phyloP scores from a whole-genome alignment of 2,329 filamentous ascomycete genomes.

The Drechslera avenae region DNA sequence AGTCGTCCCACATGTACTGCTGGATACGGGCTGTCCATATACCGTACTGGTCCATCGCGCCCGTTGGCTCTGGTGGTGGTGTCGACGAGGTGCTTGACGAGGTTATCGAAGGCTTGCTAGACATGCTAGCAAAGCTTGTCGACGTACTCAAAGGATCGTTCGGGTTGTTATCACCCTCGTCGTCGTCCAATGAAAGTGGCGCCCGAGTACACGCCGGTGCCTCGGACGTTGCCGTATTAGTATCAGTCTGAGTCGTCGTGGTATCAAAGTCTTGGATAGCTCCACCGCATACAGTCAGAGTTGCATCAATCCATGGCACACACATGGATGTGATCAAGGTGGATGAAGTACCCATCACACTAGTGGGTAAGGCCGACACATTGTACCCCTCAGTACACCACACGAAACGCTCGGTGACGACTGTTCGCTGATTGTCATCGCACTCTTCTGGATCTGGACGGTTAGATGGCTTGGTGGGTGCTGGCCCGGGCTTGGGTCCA shows the following conservation, averaged over 20 bases:
- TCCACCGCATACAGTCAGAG: conserved; percentile 23
- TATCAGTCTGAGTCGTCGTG: conserved; percentile 12
- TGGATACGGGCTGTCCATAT: conserved; percentile 19
- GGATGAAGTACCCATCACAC: conserved; percentile 9
- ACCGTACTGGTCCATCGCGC: conserved; percentile 12
- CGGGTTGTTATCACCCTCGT: conserved; percentile 33
- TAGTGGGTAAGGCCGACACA: conserved; percentile 15
- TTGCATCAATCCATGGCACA: conserved; percentile 17
- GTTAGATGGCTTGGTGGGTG: conserved; percentile 13
- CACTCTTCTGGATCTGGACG: conserved; percentile 20
- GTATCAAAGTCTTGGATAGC: conserved; percentile 15
- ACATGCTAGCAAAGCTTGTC: no score
- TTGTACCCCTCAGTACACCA: conserved; percentile 23
- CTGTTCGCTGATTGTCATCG: conserved; percentile 26
- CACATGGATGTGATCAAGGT: conserved; percentile 26
- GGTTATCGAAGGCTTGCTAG: no score
- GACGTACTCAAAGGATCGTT: neutral
- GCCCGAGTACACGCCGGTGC: conserved; percentile 27
- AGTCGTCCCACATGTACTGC: conserved; percentile 16
- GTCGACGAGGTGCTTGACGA: neutral
- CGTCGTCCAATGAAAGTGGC: conserved; percentile 36
- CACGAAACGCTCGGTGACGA: conserved; percentile 29
- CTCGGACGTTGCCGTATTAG: conserved; percentile 9
- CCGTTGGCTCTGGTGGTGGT: neutral
- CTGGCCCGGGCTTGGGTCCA: conserved; percentile 28